Percentiles rank a stretch among this genome's conserved stretches.
Conservation (phyloP, 2,329 filamentous ascomycete species). For the Paraconiothyrium brasiliense region DNA sequence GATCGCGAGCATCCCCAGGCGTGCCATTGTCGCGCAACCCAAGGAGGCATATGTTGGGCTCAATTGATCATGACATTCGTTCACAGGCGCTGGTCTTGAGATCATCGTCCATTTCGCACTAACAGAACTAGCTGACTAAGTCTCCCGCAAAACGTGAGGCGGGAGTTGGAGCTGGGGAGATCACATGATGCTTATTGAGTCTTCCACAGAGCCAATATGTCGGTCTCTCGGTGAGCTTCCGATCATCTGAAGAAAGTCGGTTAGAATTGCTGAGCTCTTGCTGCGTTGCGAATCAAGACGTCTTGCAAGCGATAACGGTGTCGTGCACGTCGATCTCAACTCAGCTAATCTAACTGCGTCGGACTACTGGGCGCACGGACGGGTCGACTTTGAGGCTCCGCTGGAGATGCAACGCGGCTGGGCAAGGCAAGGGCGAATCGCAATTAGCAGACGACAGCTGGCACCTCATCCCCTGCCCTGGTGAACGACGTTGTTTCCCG, state of each 20-base stretch:
- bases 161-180: background rate
- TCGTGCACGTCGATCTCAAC: constrained; percentile 1
- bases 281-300: background rate
- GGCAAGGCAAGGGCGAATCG: constrained; percentile 17
- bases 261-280: background rate
- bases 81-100: constrained; percentile 1
- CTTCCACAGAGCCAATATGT: background rate
- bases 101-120: constrained; percentile 8
- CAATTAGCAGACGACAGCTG: constrained; percentile 16
- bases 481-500: background rate
- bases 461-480: constrained; percentile 8
- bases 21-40: constrained; percentile 40
- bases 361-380: constrained; percentile 15
- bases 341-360: constrained; percentile 7
- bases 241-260: background rate
- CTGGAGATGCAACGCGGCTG: constrained; percentile 1
- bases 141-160: background rate
- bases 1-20: constrained; percentile 29
- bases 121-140: background rate
- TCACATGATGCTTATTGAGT: background rate
- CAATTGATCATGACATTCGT: constrained; percentile 34
- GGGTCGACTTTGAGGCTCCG: constrained; percentile 16
- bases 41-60: constrained; percentile 41
- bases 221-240: background rate
- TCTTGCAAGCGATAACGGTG: background rate